A percentile compares a stretch with the other conserved stretches of the same genome.
Evolutionary conservation across 768 basidiomycete genomes (phyloP).

Genomic region (Phaeotremella fagi): DNA sequence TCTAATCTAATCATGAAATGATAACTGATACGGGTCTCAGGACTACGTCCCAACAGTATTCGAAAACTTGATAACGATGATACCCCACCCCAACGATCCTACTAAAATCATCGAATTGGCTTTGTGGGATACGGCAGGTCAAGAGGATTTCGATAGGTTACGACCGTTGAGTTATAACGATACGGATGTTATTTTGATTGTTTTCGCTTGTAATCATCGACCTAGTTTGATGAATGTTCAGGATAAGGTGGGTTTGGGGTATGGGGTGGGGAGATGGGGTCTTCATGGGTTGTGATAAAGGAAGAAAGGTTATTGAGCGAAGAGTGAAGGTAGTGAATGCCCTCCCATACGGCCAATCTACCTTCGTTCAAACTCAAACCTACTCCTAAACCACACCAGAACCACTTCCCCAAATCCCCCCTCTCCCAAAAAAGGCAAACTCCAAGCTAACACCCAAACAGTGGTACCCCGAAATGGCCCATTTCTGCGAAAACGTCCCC

Average conservation of each 20-base stretch:
- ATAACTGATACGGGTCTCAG: too few species aligned
- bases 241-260: slow-evolving; percentile 46
- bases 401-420: too few species aligned
- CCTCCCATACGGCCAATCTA: too few species aligned
- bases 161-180: slow-evolving; percentile 49
- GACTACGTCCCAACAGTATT: slow-evolving; percentile 49
- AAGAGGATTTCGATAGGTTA: slow-evolving; percentile 72
- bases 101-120: slow-evolving; percentile 44
- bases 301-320: too few species aligned
- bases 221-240: slow-evolving; percentile 48
- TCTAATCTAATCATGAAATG: neutral
- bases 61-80: slow-evolving; percentile 44
- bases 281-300: too few species aligned
- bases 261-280: too few species aligned
- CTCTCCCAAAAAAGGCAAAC: too few species aligned
- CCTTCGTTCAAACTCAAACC: too few species aligned
- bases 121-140: slow-evolving; percentile 99
- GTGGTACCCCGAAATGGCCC: slow-evolving; percentile 50
- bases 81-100: slow-evolving; percentile 43
- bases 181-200: slow-evolving; percentile 49
- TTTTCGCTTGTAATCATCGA: slow-evolving; percentile 48
- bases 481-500: slow-evolving; percentile 48
- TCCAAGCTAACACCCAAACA: too few species aligned
- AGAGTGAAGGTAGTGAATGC: too few species aligned
- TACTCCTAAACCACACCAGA: too few species aligned